A percentile compares a stretch with the other conserved stretches of the same genome.
phyloP scores from a whole-genome alignment of 1,139 yeast species.

The Saccharomycopsis hybrid region DNA sequence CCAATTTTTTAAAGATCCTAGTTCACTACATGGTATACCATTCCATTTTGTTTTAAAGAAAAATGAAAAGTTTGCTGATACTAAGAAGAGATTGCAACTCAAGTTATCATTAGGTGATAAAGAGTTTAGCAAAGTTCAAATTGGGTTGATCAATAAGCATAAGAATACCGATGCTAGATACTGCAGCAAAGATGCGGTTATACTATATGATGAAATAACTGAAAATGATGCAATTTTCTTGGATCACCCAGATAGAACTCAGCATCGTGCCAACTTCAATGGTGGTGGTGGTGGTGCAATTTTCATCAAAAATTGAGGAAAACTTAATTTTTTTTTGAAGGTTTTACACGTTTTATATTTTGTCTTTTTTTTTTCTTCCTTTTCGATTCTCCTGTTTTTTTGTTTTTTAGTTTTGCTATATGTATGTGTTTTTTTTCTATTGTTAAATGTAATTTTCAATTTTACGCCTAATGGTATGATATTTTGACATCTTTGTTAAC shows the following conservation, averaged over 20 bases:
- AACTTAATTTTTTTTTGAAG: neutral
- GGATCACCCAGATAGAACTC: constrained; percentile 76
- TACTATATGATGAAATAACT: constrained; percentile 50
- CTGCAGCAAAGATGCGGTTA: constrained; percentile 44
- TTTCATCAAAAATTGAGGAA: constrained; percentile 33
- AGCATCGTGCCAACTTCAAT: constrained; percentile 24
- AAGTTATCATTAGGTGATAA: constrained; percentile 68
- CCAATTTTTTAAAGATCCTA: constrained; percentile 72
- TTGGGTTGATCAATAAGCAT: constrained; percentile 32
- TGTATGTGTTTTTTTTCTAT: too few species aligned
- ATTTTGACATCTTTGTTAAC: too few species aligned
- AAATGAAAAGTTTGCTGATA: constrained; percentile 56
- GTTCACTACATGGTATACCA: constrained; percentile 80
- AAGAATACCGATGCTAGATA: constrained; percentile 29
- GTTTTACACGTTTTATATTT: neutral
- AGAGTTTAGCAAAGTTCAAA: constrained; percentile 68
- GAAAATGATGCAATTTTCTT: constrained; percentile 56
- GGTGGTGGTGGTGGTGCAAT: constrained; percentile 55
- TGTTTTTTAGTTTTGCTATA: too few species aligned
- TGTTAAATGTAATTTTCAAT: too few species aligned
- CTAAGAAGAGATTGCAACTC: constrained; percentile 62
- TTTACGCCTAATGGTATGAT: too few species aligned
- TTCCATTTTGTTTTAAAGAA: constrained; percentile 66
- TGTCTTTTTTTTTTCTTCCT: neutral
- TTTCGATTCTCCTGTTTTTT: neutral